Base-by-base conservation (phyloP, 2,329 filamentous ascomycete species). In the Talaromyces islandicus region DNA sequence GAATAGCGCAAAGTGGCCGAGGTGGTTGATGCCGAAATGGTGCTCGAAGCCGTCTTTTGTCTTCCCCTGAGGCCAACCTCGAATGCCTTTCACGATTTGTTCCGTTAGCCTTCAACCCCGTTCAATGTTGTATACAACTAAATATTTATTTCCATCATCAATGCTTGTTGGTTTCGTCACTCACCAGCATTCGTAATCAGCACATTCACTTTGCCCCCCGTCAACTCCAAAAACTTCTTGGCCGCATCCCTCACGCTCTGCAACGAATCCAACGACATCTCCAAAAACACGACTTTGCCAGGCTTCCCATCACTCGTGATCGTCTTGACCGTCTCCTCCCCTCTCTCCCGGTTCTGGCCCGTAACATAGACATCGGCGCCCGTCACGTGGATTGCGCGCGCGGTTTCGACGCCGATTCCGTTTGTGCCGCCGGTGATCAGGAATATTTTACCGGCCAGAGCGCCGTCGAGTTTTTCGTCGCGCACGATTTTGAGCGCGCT, bases 321-420 rank as follows among this genome's bases (percentile, higher is more conserved):
- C 24, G 43, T 32, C 54, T 46, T 21, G 10, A 54, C 59, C 1
- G 52, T 56, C 1, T 48, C 41, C 29, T 61, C 50, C 2, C 59
- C 59, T 21, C 32, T 58, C 19, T 58, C 56, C 0, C 32, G 55
- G 17, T 52, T 58, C 21, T 61, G 59, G 1, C 59, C 59, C 0
- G 59, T 61, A 30, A 61, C 54, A 41, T 61, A 61, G 7, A 61
- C 59, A 46, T 61, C 59, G 25, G 59, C 59, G 3, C 59, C 59
- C 2, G 59, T 38, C 24, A 50, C 32, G 30, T 61, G 59, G 51
- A 61, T 54, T 38, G 59, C 59, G 1, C 56, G 59, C 9, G 56
- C 56, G 3, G 59, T 61, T 25, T 61, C 55, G 17, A 55, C 14
- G 3, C 59, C 59, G 11, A 61, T 61, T 7, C 59, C 59, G 30